Conservation (phyloP, 2,329 filamentous ascomycete genomes). For the Mariannaea elegans region DNA sequence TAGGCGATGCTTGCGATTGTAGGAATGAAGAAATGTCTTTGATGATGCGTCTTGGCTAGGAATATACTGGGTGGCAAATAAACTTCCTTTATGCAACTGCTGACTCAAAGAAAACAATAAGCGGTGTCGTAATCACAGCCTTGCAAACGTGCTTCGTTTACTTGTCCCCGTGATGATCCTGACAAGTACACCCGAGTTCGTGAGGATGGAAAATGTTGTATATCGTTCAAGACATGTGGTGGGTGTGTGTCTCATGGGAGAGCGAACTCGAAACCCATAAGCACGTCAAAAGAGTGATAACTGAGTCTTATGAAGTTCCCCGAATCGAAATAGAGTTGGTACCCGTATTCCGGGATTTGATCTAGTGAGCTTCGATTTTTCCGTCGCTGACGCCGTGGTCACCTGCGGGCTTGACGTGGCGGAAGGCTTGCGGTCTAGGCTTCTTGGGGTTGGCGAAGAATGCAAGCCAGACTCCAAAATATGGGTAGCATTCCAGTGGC, state of each 20-base stretch:
- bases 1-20: constrained; percentile 7
- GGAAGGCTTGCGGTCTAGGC: constrained; percentile 42
- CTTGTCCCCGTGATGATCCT: constrained; percentile 19
- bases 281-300: too few species aligned
- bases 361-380: constrained; percentile 26
- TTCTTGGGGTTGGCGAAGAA: constrained; percentile 28
- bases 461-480: constrained; percentile 21
- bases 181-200: not conserved
- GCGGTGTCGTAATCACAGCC: constrained; percentile 11
- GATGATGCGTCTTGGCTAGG: constrained; percentile 13
- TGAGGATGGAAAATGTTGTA: not conserved
- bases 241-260: too few species aligned
- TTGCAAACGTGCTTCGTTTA: constrained; percentile 20
- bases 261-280: too few species aligned
- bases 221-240: too few species aligned
- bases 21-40: not conserved
- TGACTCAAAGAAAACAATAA: constrained; percentile 16
- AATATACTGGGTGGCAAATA: constrained; percentile 22
- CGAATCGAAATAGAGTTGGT: constrained; percentile 26
- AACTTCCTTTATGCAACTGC: constrained; percentile 19
- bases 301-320: constrained; percentile 16
- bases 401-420: constrained; percentile 36
- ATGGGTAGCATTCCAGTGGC: constrained; percentile 37
- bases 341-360: too few species aligned
- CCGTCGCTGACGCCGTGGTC: constrained; percentile 25